Percentiles rank a stretch among this genome's conserved stretches.
phyloP scores from a whole-genome alignment of 1,139 yeast genomes.

The Nakaseomyces bracarensis region DNA sequence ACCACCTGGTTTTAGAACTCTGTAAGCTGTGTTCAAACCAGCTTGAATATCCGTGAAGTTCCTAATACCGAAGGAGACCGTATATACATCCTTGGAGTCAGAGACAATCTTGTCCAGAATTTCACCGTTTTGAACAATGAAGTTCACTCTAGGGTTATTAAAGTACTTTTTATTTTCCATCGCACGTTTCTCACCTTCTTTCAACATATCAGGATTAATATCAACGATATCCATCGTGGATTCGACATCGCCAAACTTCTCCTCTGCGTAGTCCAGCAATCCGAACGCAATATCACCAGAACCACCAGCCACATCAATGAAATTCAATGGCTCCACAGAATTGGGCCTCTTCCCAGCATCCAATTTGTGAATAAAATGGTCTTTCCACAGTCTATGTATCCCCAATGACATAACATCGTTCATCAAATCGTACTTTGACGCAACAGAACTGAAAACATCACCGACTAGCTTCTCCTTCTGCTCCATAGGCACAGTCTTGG shows the following conservation, averaged over 20 bases:
- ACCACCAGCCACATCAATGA: constrained; percentile 97
- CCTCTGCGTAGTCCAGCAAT: constrained; percentile 80
- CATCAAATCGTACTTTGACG: constrained; percentile 90
- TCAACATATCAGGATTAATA: constrained; percentile 91
- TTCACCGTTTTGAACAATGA: constrained; percentile 91
- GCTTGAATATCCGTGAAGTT: constrained; percentile 92
- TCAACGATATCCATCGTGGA: constrained; percentile 89
- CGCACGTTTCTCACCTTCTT: constrained; percentile 78
- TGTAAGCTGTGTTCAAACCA: constrained; percentile 85
- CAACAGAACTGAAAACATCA: constrained; percentile 88
- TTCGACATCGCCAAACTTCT: constrained; percentile 62
- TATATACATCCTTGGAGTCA: constrained; percentile 86
- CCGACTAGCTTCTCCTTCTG: constrained; percentile 85
- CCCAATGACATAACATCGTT: constrained; percentile 98
- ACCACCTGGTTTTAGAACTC: constrained; percentile 97
- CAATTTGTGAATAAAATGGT: constrained; percentile 73
- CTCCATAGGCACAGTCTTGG: constrained; percentile 66
- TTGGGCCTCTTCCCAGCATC: constrained; percentile 95
- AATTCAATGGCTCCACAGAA: constrained; percentile 64
- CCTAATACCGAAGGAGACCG: constrained; percentile 95
- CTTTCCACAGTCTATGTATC: constrained; percentile 90
- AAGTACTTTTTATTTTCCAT: constrained; percentile 41
- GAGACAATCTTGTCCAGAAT: constrained; percentile 73
- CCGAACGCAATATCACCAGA: constrained; percentile 98
- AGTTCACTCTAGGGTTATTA: constrained; percentile 58